A percentile compares a stretch with the other conserved stretches of the same genome.
Evolutionary conservation across 108 stramenopile genomes (phyloP).

Genomic region (Stephanodiscus triporus): DNA sequence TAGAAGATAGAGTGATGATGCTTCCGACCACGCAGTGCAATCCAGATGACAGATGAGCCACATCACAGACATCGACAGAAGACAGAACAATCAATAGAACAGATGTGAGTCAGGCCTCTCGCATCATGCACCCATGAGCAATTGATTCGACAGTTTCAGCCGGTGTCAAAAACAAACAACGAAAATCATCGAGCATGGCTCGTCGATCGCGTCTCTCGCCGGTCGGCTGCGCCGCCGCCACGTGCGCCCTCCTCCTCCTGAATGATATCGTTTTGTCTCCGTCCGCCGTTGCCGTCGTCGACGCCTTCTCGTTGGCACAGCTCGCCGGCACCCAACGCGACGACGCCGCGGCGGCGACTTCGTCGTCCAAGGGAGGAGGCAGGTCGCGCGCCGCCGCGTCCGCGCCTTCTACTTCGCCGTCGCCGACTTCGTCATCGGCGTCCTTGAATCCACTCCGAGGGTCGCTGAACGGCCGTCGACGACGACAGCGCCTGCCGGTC

Average conservation of each 20-base stretch:
- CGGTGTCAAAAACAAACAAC: too few species aligned
- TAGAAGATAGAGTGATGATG: too few species aligned
- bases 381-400: not conserved
- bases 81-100: too few species aligned
- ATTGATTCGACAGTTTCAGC: too few species aligned
- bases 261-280: not conserved
- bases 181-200: not conserved
- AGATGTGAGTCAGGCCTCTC: too few species aligned
- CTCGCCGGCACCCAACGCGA: too few species aligned
- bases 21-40: too few species aligned
- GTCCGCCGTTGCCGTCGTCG: not conserved
- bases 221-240: not conserved
- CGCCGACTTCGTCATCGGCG: not conserved
- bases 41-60: too few species aligned
- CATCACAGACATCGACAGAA: too few species aligned
- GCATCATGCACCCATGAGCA: too few species aligned
- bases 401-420: not conserved
- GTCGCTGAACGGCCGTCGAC: not conserved
- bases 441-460: not conserved
- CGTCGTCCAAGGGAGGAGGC: not conserved
- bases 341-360: not conserved
- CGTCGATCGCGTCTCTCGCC: not conserved
- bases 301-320: not conserved
- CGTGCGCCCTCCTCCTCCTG: not conserved
- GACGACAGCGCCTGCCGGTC: not conserved